phyloP scores from a whole-genome alignment of 139 green algal species.

The Closterium sp. region DNA sequence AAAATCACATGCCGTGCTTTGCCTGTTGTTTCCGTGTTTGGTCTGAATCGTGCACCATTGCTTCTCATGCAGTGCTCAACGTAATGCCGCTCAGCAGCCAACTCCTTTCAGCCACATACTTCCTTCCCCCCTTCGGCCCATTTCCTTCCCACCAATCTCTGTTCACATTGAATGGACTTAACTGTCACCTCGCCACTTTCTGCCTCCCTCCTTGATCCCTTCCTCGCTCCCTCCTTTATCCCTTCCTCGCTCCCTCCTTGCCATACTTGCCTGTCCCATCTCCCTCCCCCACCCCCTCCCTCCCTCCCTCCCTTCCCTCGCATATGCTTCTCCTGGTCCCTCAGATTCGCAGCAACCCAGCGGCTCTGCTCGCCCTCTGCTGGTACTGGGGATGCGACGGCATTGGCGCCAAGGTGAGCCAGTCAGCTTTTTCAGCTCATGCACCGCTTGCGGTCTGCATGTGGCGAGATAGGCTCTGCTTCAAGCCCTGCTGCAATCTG shows the following conservation, averaged over 20 bases:
- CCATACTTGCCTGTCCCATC: background rate
- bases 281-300: background rate
- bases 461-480: too few species aligned
- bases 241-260: background rate
- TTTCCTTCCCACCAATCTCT: too few species aligned
- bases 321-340: background rate
- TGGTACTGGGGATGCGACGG: constrained; percentile 39
- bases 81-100: too few species aligned
- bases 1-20: background rate
- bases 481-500: background rate
- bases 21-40: too few species aligned
- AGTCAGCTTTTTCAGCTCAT: too few species aligned
- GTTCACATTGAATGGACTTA: background rate
- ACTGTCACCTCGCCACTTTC: background rate
- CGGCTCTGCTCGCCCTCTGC: constrained; percentile 28
- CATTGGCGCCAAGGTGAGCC: constrained; percentile 32
- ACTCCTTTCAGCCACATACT: too few species aligned
- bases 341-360: constrained; percentile 32
- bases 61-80: background rate
- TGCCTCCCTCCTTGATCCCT: background rate
- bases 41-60: too few species aligned
- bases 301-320: background rate
- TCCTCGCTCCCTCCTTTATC: background rate
- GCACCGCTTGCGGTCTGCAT: too few species aligned
- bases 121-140: too few species aligned